These are phyloP conservation scores for Backusella australiensis DNA, from an alignment of 192 early-diverging fungal species.

Conservation along the genomic window DNA sequence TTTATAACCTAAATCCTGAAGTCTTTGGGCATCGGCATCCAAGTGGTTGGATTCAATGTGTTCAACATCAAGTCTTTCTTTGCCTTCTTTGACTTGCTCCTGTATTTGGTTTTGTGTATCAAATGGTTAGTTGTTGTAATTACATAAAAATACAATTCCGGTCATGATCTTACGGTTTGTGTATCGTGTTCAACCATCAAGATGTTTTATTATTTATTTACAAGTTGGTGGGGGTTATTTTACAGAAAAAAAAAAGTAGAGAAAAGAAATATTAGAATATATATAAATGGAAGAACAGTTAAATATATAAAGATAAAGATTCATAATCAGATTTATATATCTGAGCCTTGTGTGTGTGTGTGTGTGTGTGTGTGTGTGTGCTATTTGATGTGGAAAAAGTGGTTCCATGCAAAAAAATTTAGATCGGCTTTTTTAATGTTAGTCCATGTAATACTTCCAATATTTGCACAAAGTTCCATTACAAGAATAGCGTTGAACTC, in stretches of 20 bases:
- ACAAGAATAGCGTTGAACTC: background rate
- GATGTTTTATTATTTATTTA: background rate
- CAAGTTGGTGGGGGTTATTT: background rate
- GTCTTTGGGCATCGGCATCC: slow-evolving; percentile 36
- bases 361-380: no score
- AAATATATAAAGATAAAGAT: no score
- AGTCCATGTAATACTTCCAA: background rate
- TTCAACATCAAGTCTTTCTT: background rate
- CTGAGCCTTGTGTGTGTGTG: no score
- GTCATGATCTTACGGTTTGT: background rate
- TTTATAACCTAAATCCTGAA: slow-evolving; percentile 49
- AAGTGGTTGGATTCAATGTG: slow-evolving; percentile 13
- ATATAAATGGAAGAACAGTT: no score
- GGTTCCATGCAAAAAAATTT: background rate
- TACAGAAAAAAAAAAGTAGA: no score
- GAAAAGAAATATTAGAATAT: no score
- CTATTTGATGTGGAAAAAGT: background rate
- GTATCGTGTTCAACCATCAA: background rate
- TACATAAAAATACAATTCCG: background rate
- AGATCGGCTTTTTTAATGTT: background rate
- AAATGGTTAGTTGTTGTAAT: background rate
- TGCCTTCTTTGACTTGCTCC: background rate
- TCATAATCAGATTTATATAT: no score
- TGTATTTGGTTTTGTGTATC: background rate
- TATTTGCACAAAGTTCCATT: background rate